Evolutionary conservation across 2,329 filamentous ascomycete species (phyloP).

Genomic region (Phialophora chinensis): DNA sequence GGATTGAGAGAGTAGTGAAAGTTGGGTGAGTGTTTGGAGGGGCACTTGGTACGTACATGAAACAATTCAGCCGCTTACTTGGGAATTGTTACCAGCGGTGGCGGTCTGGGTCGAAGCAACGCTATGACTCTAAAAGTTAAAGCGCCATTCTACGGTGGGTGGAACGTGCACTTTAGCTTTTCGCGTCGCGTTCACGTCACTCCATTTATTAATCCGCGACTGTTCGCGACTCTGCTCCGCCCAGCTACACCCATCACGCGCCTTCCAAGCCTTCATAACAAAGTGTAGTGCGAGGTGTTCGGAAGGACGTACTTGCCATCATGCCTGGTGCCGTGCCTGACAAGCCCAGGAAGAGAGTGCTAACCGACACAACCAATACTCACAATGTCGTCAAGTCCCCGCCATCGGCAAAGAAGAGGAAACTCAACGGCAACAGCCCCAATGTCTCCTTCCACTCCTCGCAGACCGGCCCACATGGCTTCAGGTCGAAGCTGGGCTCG

Average conservation of each 20-base stretch:
- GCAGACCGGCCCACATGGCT: constrained; percentile 64
- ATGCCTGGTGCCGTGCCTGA: constrained; percentile 37
- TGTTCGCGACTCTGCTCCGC: not conserved
- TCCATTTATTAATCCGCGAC: constrained; percentile 3
- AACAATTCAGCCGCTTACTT: not conserved
- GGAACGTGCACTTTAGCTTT: not conserved
- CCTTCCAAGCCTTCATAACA: not conserved
- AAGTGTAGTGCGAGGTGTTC: not conserved
- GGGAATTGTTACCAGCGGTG: not conserved
- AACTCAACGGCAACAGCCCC: constrained; percentile 65
- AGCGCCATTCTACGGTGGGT: not conserved
- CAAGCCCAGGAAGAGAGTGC: constrained; percentile 71
- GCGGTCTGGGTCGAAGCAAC: not conserved
- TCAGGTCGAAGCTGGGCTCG: constrained; percentile 63
- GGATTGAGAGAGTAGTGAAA: not conserved
- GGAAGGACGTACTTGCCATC: constrained; percentile 8
- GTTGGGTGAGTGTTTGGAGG: constrained; percentile 4
- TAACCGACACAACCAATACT: constrained; percentile 70
- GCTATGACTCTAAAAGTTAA: not conserved
- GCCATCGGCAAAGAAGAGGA: constrained; percentile 76
- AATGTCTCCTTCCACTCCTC: constrained; percentile 66
- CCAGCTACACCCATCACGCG: not conserved
- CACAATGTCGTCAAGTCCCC: constrained; percentile 64
- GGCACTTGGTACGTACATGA: constrained; percentile 4
- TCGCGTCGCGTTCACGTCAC: constrained; percentile 23